A percentile compares a stretch with the other conserved stretches of the same genome.
Evolutionary conservation across 164 flowering plant species (phyloP).

Genomic region (Vitis amurensis): DNA sequence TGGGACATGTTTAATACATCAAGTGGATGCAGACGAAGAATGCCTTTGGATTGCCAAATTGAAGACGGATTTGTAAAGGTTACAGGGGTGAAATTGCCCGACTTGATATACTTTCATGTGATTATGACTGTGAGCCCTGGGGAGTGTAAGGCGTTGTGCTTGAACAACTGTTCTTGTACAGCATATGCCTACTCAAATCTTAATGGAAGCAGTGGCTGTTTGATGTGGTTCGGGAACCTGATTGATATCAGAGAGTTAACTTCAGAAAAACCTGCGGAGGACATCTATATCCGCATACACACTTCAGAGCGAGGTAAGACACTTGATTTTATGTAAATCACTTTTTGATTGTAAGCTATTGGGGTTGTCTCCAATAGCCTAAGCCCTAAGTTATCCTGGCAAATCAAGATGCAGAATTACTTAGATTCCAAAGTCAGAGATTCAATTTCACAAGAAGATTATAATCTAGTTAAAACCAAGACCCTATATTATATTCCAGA

Average conservation of each 20-base stretch:
- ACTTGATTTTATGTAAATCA: neutral
- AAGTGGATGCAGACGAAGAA: slow-evolving; percentile 1
- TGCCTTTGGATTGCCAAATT: slow-evolving; percentile 4
- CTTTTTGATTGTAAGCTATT: no score
- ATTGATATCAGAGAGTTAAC: slow-evolving; percentile 18
- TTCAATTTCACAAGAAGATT: no score
- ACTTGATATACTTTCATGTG: neutral
- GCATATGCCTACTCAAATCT: slow-evolving; percentile 18
- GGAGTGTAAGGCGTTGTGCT: slow-evolving; percentile 20
- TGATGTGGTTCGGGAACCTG: slow-evolving; percentile 25
- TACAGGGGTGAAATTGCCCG: slow-evolving; percentile 22
- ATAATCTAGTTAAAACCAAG: no score
- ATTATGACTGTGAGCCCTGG: neutral
- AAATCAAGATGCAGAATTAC: no score
- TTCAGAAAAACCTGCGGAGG: neutral
- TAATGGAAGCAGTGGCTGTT: slow-evolving; percentile 21
- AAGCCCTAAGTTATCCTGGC: no score
- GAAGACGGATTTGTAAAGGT: slow-evolving; percentile 24
- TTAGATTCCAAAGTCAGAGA: no score
- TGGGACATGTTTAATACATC: no score
- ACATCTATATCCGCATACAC: slow-evolving; percentile 15
- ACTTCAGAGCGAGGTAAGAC: slow-evolving; percentile 23
- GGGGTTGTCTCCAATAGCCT: no score
- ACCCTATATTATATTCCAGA: no score
- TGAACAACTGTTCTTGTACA: slow-evolving; percentile 27